Evolutionary conservation across 805 yeast species (phyloP).

Genomic region (Wickerhamiella kazuoi): DNA sequence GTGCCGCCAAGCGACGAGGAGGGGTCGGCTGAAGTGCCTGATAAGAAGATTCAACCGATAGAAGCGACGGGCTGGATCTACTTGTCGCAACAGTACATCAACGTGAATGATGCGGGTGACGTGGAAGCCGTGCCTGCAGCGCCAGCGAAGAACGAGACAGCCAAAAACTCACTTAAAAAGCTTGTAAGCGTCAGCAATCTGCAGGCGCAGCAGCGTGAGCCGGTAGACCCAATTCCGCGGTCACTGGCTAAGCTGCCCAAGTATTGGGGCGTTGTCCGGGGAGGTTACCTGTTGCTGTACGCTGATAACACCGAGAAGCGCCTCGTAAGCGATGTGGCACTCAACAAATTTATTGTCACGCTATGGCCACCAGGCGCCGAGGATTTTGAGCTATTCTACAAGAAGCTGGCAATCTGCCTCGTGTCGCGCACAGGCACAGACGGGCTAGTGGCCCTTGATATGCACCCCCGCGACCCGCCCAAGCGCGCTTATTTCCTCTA

Average conservation of each 20-base stretch:
- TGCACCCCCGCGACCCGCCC: slow-evolving; percentile 17
- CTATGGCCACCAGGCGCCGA: slow-evolving; percentile 68
- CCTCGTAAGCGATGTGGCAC: slow-evolving; percentile 61
- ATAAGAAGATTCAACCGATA: slow-evolving; percentile 8
- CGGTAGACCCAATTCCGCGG: slow-evolving; percentile 4
- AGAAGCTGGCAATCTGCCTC: slow-evolving; percentile 61
- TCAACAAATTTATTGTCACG: slow-evolving; percentile 51
- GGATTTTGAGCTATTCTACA: slow-evolving; percentile 69
- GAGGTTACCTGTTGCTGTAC: slow-evolving; percentile 78
- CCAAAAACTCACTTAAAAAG: slow-evolving; percentile 44
- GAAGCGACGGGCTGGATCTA: slow-evolving; percentile 10
- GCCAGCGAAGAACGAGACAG: slow-evolving; percentile 30
- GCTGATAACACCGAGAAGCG: slow-evolving; percentile 46
- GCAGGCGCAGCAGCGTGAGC: background rate
- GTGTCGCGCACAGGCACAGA: slow-evolving; percentile 28
- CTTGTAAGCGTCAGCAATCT: slow-evolving; percentile 26
- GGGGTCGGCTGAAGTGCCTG: background rate
- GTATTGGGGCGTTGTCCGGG: slow-evolving; percentile 39
- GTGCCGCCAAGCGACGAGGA: background rate
- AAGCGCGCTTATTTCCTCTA: slow-evolving; percentile 41
- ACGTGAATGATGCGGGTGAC: slow-evolving; percentile 50
- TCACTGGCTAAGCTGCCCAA: slow-evolving; percentile 11
- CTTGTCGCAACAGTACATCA: slow-evolving; percentile 7
- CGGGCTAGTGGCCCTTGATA: slow-evolving; percentile 14
- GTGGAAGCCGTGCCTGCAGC: slow-evolving; percentile 6